phyloP scores from a whole-genome alignment of 192 early-diverging fungal genomes.

The Geranomyces variabilis region DNA sequence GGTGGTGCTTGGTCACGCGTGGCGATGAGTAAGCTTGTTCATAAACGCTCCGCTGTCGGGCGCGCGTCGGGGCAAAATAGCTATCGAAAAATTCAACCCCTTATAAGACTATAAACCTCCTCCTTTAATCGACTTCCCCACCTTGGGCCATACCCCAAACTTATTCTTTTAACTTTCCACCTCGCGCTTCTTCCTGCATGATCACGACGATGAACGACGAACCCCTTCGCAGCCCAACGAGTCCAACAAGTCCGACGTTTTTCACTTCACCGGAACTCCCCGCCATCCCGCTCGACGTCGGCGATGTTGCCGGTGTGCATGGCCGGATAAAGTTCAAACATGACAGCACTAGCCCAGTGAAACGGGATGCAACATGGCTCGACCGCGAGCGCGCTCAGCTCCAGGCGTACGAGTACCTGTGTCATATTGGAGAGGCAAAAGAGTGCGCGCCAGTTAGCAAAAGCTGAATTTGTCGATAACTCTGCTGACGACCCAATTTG shows the following conservation, averaged over 20 bases:
- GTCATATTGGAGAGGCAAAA: conserved; percentile 98
- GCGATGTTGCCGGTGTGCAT: conserved; percentile 37
- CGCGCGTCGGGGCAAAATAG: too few species aligned
- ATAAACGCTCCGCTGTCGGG: too few species aligned
- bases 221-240: conserved; percentile 7
- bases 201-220: conserved; percentile 13
- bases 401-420: conserved; percentile 98
- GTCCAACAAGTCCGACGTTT: conserved; percentile 28
- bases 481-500: too few species aligned
- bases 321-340: conserved; percentile 36
- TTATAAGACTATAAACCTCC: too few species aligned
- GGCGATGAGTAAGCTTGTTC: too few species aligned
- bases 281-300: conserved; percentile 35
- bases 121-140: neutral
- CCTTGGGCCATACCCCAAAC: neutral
- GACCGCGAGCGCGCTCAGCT: conserved; percentile 85
- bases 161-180: neutral
- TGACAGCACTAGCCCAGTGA: conserved; percentile 5
- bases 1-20: too few species aligned
- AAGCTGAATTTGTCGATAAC: too few species aligned
- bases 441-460: conserved; percentile 79
- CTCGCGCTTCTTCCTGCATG: neutral
- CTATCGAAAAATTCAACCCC: too few species aligned
- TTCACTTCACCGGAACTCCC: conserved; percentile 26
- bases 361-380: conserved; percentile 71